Evolutionary conservation across 225 moss, liverwort and hornwort genomes (phyloP).

Genomic region (Physcomitrellopsis africana): DNA sequence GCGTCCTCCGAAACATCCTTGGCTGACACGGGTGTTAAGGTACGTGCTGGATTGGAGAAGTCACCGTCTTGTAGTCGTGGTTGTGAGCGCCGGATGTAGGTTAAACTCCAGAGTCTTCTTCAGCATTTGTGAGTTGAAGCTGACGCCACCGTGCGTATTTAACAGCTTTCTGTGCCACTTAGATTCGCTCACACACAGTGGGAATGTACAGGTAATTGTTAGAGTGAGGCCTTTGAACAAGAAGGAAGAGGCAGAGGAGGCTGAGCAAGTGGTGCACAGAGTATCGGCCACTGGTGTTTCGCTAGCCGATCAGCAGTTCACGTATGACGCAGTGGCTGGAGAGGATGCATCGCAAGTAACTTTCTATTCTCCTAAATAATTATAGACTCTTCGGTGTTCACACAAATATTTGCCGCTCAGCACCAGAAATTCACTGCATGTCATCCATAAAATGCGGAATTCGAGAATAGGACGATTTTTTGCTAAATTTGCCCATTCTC

Average conservation of each 20-base stretch:
- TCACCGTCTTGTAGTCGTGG: not conserved
- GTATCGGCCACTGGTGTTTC: slow-evolving; percentile 63
- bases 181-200: not conserved
- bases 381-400: too few relatives aligned
- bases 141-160: too few relatives aligned
- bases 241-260: slow-evolving; percentile 83
- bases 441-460: not conserved
- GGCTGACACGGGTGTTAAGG: slow-evolving; percentile 89
- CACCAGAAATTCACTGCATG: too few relatives aligned
- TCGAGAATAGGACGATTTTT: too few relatives aligned
- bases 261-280: slow-evolving; percentile 59
- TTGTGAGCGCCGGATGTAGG: too few relatives aligned
- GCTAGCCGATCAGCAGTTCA: slow-evolving; percentile 85
- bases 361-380: not conserved
- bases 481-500: not conserved
- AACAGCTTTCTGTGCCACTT: too few relatives aligned
- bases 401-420: too few relatives aligned
- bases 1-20: slow-evolving; percentile 34
- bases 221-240: slow-evolving; percentile 83
- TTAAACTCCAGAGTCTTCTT: too few relatives aligned
- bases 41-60: slow-evolving; percentile 5
- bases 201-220: slow-evolving; percentile 69
- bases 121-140: too few relatives aligned
- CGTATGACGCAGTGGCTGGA: slow-evolving; percentile 85
- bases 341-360: slow-evolving; percentile 74